phyloP scores from a whole-genome alignment of 2,329 filamentous ascomycete genomes.

The Microascus cirrosus region DNA sequence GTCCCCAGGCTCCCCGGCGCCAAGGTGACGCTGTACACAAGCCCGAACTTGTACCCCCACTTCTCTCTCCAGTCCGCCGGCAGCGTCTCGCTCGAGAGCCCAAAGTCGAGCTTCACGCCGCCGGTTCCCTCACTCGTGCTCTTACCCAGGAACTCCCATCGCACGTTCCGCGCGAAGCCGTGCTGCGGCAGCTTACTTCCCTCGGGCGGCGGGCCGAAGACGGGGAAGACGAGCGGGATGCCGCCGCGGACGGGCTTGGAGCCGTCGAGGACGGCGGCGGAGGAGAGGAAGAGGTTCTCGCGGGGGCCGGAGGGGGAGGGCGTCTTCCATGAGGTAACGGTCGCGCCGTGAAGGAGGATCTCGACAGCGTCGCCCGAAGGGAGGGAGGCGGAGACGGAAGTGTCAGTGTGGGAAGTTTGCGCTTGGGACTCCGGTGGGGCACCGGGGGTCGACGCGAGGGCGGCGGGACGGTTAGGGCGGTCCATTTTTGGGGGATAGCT shows the following conservation, averaged over 20 bases:
- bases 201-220: conserved; percentile 74
- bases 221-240: conserved; percentile 86
- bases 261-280: conserved; percentile 71
- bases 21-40: conserved; percentile 89
- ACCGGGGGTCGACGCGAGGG: conserved; percentile 62
- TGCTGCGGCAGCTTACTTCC: conserved; percentile 78
- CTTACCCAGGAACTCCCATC: conserved; percentile 92
- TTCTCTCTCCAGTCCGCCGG: conserved; percentile 54
- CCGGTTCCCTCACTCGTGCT: conserved; percentile 38
- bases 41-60: conserved; percentile 80
- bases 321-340: conserved; percentile 88
- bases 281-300: conserved; percentile 81
- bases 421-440: conserved; percentile 67
- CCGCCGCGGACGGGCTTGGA: conserved; percentile 84
- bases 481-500: conserved; percentile 54
- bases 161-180: conserved; percentile 81
- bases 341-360: conserved; percentile 81
- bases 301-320: conserved; percentile 40
- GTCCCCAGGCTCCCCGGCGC: conserved; percentile 66
- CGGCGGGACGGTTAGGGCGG: conserved; percentile 71
- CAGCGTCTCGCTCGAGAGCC: conserved; percentile 65
- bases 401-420: conserved; percentile 59
- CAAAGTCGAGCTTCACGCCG: conserved; percentile 84
- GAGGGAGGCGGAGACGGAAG: conserved; percentile 48
- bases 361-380: no score